Evolutionary conservation across 306 rosid genomes (phyloP).

Genomic region (Citrullus mucosospermus): DNA sequence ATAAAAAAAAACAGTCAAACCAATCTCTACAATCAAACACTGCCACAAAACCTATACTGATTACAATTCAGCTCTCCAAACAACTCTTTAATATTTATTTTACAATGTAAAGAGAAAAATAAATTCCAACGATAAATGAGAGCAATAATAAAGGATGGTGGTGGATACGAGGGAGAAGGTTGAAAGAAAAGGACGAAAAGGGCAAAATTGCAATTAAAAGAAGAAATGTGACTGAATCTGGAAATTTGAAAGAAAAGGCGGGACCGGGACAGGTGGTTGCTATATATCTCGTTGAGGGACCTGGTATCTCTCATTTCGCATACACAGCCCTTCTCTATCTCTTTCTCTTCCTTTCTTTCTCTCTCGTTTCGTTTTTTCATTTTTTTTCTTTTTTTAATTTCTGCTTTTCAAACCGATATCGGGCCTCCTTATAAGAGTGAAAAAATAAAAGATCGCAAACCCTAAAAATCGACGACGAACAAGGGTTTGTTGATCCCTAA

Average conservation of each 20-base stretch:
- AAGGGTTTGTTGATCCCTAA: background rate
- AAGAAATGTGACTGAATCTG: background rate
- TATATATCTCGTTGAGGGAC: background rate
- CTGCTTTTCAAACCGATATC: background rate
- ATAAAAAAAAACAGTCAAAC: too few species aligned
- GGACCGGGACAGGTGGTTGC: constrained; percentile 7
- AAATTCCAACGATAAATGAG: background rate
- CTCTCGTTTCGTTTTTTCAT: background rate
- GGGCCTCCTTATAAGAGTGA: background rate
- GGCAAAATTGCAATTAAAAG: background rate
- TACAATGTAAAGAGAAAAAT: background rate
- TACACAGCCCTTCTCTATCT: background rate
- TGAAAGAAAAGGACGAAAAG: background rate
- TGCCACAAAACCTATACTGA: too few species aligned
- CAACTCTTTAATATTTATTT: too few species aligned
- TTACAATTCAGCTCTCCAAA: too few species aligned
- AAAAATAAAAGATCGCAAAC: background rate
- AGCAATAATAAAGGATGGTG: background rate
- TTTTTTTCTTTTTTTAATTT: too few species aligned
- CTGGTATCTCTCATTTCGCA: background rate
- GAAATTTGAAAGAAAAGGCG: background rate
- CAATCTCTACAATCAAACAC: too few species aligned
- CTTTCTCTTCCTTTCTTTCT: background rate
- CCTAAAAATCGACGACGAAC: background rate
- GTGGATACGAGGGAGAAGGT: background rate